phyloP scores from a whole-genome alignment of 2,329 filamentous ascomycete genomes.

The Orbilia oligospora region DNA sequence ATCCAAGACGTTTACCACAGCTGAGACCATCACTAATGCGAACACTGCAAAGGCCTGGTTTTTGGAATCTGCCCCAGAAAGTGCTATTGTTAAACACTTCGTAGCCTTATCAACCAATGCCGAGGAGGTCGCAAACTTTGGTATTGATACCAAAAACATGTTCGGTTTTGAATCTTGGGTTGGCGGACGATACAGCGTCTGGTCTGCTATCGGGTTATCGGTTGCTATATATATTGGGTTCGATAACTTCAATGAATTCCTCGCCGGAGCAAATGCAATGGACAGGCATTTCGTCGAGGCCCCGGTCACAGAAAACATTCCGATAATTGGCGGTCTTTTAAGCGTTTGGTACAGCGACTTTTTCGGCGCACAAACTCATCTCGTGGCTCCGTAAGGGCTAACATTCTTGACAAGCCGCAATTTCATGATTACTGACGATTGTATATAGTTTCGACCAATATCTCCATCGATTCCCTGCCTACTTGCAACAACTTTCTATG shows the following conservation, averaged over 20 bases:
- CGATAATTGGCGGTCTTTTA: conserved; percentile 88
- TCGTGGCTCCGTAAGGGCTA: conserved; percentile 87
- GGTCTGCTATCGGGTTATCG: conserved; percentile 97
- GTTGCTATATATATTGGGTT: conserved; percentile 95
- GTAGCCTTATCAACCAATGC: conserved; percentile 98
- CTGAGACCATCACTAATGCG: conserved; percentile 96
- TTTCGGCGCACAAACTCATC: conserved; percentile 96
- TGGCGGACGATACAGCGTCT: conserved; percentile 97
- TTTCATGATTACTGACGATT: not conserved
- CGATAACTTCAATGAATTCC: conserved; percentile 97
- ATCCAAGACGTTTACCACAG: conserved; percentile 99
- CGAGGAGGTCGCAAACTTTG: conserved; percentile 95
- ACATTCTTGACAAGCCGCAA: not conserved
- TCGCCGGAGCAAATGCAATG: conserved; percentile 95
- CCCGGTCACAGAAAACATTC: conserved; percentile 94
- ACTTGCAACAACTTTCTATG: conserved; percentile 99
- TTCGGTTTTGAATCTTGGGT: conserved; percentile 99
- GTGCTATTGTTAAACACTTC: conserved; percentile 94
- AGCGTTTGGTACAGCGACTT: conserved; percentile 99
- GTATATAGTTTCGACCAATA: conserved; percentile 90
- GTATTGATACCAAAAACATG: conserved; percentile 99
- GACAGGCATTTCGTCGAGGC: conserved; percentile 97
- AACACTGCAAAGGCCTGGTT: conserved; percentile 98
- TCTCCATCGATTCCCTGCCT: conserved; percentile 97
- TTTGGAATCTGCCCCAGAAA: conserved; percentile 78